These are phyloP conservation scores for Aspergillus cejpii DNA, from an alignment of 2,329 filamentous ascomycete species.

Conservation along the genomic window DNA sequence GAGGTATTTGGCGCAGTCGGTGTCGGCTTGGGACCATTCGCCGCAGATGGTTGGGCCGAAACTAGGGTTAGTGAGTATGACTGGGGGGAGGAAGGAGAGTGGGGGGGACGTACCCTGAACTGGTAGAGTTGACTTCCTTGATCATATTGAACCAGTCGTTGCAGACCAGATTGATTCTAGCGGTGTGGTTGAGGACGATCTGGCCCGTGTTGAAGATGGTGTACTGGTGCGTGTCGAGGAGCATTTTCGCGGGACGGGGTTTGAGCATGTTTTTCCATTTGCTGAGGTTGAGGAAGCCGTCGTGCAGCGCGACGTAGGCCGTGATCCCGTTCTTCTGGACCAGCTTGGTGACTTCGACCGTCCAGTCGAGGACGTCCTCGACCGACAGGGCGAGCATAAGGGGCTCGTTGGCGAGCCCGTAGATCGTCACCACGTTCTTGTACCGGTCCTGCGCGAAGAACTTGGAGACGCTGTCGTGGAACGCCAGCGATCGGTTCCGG, in stretches of 20 bases:
- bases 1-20: slow-evolving; percentile 79
- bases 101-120: slow-evolving; percentile 51
- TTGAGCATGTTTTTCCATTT: slow-evolving; percentile 86
- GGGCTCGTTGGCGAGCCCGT: slow-evolving; percentile 91
- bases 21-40: slow-evolving; percentile 97
- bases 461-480: slow-evolving; percentile 77
- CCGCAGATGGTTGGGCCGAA: slow-evolving; percentile 93
- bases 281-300: slow-evolving; percentile 84
- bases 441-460: slow-evolving; percentile 95
- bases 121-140: slow-evolving; percentile 60
- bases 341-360: slow-evolving; percentile 61
- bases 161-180: slow-evolving; percentile 84
- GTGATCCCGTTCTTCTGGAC: slow-evolving; percentile 70
- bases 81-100: not conserved
- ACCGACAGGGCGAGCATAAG: slow-evolving; percentile 68
- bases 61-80: slow-evolving; percentile 22
- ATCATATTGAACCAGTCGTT: slow-evolving; percentile 78
- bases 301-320: slow-evolving; percentile 74
- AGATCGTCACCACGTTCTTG: slow-evolving; percentile 84
- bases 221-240: slow-evolving; percentile 97
- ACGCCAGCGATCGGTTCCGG: slow-evolving; percentile 70
- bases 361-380: slow-evolving; percentile 70
- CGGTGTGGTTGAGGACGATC: slow-evolving; percentile 70
- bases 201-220: slow-evolving; percentile 93
- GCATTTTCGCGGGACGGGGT: slow-evolving; percentile 58